These are phyloP conservation scores for Coleophoma crateriformis DNA, from an alignment of 2,329 filamentous ascomycete genomes.

Conservation along the genomic window DNA sequence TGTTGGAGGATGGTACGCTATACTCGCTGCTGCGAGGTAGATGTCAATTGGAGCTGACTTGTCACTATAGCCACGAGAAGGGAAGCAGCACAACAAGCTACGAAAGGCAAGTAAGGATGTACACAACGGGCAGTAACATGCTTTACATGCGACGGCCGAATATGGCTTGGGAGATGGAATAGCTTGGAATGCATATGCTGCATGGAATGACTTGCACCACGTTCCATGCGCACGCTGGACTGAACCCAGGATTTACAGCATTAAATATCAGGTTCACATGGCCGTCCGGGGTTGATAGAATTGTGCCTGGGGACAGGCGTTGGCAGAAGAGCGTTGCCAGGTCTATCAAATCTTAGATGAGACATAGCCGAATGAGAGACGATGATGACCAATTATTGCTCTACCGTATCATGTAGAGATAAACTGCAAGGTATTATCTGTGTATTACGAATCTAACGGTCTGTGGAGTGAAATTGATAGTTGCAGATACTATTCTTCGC, in stretches of 20 bases:
- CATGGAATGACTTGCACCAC: not conserved
- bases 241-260: too few species aligned
- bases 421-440: too few species aligned
- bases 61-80: constrained; percentile 16
- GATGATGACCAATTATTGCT: too few species aligned
- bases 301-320: not conserved
- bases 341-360: not conserved
- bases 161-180: not conserved
- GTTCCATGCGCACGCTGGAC: too few species aligned
- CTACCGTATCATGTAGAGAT: too few species aligned
- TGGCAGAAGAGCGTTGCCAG: not conserved
- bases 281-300: not conserved
- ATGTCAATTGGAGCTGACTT: constrained; percentile 6
- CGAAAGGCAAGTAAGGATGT: constrained; percentile 36
- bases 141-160: too few species aligned
- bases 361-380: not conserved
- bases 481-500: too few species aligned
- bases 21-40: not conserved
- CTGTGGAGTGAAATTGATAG: too few species aligned
- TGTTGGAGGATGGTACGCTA: constrained; percentile 62
- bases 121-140: too few species aligned
- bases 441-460: too few species aligned
- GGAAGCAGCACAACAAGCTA: constrained; percentile 44
- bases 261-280: too few species aligned
- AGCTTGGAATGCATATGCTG: not conserved